Evolutionary conservation across 2,329 filamentous ascomycete genomes (phyloP), one percentile per base, ranked within the genome.

Genomic region (Bipolaris oryzae): DNA sequence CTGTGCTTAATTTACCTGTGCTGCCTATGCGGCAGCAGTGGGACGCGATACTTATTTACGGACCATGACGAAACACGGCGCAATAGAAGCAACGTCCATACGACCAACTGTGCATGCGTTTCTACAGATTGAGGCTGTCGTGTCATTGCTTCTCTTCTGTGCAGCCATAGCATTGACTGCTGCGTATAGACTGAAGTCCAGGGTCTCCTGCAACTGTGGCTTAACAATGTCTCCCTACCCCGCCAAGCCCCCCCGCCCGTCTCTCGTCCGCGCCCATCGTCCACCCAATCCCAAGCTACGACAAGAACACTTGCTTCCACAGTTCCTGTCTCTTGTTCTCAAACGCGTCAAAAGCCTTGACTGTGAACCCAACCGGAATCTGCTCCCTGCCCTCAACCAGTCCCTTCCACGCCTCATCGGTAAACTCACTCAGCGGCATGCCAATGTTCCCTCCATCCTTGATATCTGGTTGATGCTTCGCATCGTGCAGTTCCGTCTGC

Each of bases 401-500:
- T 25, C 77, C 79, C 5, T 65, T 65, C 74, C 80, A 85, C 2
- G 82, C 78, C 55, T 82, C 78, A 16, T 82, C 75, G 0, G 76
- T 80, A 58, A 85, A 85, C 28, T 84, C 77, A 16, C 78, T 71
- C 47, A 85, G 61, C 3, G 82, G 82, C 79, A 86, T 85, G 1
- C 82, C 83, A 20, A 84, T 77, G n/a, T 73, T 58, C 15, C 77
- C 63, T 1, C 81, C 82, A 52, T 80, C 75, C 66, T 82, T 78
- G 63, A 83, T 74, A 60, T 84, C 81, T 0, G 82, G 82, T 70
- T 84, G 82, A 55, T 84, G 80, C 68, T 82, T 82, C 25, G 75
- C 76, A 56, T 85, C 82, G 57, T 85, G 83, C 23, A 85, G 69
- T 66, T 85, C 83, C 0, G 82, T 85, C 72, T 85, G 83, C 34